These are phyloP conservation scores for Debaryomyces coudertii DNA, from an alignment of 1,139 yeast genomes.

Conservation along the genomic window DNA sequence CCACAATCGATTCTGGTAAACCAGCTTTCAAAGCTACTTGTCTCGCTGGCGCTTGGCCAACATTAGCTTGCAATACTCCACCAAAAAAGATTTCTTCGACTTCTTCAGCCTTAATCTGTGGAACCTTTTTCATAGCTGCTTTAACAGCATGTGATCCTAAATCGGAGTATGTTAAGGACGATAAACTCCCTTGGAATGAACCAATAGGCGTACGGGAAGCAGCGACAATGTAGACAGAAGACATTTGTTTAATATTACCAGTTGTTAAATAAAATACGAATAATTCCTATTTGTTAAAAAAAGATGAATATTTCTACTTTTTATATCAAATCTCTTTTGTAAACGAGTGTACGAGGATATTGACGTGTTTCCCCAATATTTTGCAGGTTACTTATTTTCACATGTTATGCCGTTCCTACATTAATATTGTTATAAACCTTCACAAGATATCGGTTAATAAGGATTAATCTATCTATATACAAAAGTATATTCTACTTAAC, in stretches of 20 bases:
- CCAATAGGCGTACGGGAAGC: slow-evolving; percentile 92
- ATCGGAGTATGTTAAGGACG: slow-evolving; percentile 73
- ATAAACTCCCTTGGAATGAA: slow-evolving; percentile 75
- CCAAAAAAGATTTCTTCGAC: slow-evolving; percentile 90
- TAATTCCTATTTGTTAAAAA: not conserved
- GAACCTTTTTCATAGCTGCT: slow-evolving; percentile 79
- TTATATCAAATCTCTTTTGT: not conserved
- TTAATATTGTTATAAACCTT: not conserved
- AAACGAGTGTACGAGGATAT: slow-evolving; percentile 5
- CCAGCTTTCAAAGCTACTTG: slow-evolving; percentile 91
- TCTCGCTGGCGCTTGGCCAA: slow-evolving; percentile 94
- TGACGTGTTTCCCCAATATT: not conserved
- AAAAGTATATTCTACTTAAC: not conserved
- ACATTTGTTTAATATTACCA: slow-evolving; percentile 8
- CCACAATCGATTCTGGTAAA: slow-evolving; percentile 68
- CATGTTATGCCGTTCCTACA: not conserved
- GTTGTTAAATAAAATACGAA: slow-evolving; percentile 1
- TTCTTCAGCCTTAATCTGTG: slow-evolving; percentile 67
- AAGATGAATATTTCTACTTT: not conserved
- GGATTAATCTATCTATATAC: not conserved
- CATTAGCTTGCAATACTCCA: slow-evolving; percentile 83
- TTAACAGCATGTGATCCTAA: slow-evolving; percentile 87
- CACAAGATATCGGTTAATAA: not conserved
- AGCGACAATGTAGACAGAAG: slow-evolving; percentile 74
- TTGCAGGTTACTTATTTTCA: not conserved